Evolutionary conservation across 1,284 basidiomycete species (phyloP).

Genomic region (Ceraceosorus guamensis): DNA sequence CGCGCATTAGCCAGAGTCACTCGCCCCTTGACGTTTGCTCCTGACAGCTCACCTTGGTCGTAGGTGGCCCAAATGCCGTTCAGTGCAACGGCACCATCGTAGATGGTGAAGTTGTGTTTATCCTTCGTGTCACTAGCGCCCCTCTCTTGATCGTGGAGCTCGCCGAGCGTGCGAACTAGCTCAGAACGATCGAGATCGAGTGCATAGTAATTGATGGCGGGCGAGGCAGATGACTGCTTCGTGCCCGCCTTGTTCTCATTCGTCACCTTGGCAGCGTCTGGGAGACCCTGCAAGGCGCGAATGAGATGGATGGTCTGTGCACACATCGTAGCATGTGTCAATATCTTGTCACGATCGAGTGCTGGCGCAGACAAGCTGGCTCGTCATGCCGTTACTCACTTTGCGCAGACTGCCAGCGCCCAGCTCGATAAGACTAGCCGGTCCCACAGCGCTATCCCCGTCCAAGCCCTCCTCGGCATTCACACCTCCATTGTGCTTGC

Average conservation of each 20-base stretch:
- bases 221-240: slow-evolving; percentile 30
- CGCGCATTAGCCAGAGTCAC: neutral
- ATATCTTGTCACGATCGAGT: neutral
- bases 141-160: slow-evolving; percentile 53
- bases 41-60: slow-evolving; percentile 59
- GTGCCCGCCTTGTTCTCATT: too few species aligned
- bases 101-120: slow-evolving; percentile 51
- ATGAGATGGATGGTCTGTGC: slow-evolving; percentile 75
- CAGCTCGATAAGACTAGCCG: slow-evolving; percentile 27
- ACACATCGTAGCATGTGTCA: slow-evolving; percentile 56
- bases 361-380: neutral
- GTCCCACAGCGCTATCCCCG: slow-evolving; percentile 49
- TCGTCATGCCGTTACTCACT: neutral
- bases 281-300: slow-evolving; percentile 57
- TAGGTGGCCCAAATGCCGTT: slow-evolving; percentile 80
- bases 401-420: slow-evolving; percentile 50
- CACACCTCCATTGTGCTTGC: slow-evolving; percentile 61
- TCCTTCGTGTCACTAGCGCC: slow-evolving; percentile 55
- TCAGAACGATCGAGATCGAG: slow-evolving; percentile 84
- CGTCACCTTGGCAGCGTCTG: slow-evolving; percentile 23
- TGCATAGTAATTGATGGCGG: slow-evolving; percentile 77
- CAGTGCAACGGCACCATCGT: slow-evolving; percentile 35
- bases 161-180: slow-evolving; percentile 69
- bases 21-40: neutral
- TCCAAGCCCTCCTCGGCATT: slow-evolving; percentile 54